These are phyloP conservation scores for Ampelomyces quisqualis DNA, from an alignment of 2,329 filamentous ascomycete species.

Conservation along the genomic window DNA sequence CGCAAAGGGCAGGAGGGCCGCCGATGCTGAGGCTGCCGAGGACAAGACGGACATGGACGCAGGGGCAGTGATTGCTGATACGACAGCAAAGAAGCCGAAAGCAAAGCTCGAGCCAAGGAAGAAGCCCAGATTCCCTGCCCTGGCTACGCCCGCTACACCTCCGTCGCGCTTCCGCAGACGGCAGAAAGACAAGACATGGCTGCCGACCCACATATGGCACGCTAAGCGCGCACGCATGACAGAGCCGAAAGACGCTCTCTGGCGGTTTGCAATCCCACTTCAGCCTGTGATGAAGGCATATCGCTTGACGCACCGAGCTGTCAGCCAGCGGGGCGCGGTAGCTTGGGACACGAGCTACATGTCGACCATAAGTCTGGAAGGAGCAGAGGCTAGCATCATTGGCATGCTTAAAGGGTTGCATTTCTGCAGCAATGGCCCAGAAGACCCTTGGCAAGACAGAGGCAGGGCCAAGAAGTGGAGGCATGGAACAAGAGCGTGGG, in stretches of 20 bases:
- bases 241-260: constrained; percentile 72
- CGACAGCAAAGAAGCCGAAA: constrained; percentile 15
- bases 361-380: constrained; percentile 78
- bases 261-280: constrained; percentile 84
- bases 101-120: constrained; percentile 54
- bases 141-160: constrained; percentile 65
- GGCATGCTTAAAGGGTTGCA: constrained; percentile 64
- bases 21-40: constrained; percentile 31
- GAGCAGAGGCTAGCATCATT: constrained; percentile 62
- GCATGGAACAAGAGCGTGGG: constrained; percentile 58
- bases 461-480: constrained; percentile 71
- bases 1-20: constrained; percentile 47
- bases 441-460: constrained; percentile 56
- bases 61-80: constrained; percentile 6
- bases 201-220: constrained; percentile 93
- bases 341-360: constrained; percentile 96
- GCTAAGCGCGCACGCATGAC: constrained; percentile 91
- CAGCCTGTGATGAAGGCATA: constrained; percentile 90
- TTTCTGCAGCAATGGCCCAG: constrained; percentile 55
- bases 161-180: constrained; percentile 77
- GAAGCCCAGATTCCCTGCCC: constrained; percentile 67
- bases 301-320: constrained; percentile 78
- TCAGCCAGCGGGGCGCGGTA: constrained; percentile 72
- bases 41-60: constrained; percentile 22
- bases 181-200: constrained; percentile 85